Conservation (phyloP, 805 yeast genomes). For the Lachancea waltii region DNA sequence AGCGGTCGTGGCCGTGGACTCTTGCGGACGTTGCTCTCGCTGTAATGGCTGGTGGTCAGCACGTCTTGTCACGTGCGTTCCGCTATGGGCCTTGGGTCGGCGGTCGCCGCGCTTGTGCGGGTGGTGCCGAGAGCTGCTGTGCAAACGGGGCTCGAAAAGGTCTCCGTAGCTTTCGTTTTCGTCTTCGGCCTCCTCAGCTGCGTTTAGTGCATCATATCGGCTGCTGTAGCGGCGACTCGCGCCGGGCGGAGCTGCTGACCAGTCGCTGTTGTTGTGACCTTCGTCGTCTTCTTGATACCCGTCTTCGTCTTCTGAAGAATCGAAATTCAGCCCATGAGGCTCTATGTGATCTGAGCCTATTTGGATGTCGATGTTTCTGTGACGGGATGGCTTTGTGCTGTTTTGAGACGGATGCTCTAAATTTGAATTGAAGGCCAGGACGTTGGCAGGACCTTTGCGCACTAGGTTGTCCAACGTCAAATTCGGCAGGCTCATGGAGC, state of each 20-base stretch:
- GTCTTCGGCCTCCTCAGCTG: constrained; percentile 3
- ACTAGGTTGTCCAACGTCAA: constrained; percentile 14
- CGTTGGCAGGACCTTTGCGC: background rate
- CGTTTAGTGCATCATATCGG: constrained; percentile 8
- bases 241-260: constrained; percentile 7
- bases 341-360: constrained; percentile 12
- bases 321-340: constrained; percentile 11
- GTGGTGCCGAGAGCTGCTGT: background rate
- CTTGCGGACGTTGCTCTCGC: too few species aligned
- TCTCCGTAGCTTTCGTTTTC: constrained; percentile 1
- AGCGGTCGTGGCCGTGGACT: too few species aligned
- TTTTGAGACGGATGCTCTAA: background rate
- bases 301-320: constrained; percentile 16
- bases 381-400: constrained; percentile 6
- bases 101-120: background rate
- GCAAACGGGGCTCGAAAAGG: background rate
- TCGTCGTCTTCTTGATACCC: constrained; percentile 19
- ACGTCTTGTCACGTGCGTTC: background rate
- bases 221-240: constrained; percentile 3
- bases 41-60: background rate
- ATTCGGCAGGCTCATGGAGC: constrained; percentile 19
- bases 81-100: background rate
- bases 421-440: background rate
- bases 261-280: constrained; percentile 16
- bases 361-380: constrained; percentile 13